Conservation (phyloP, 345 rosid genomes). For the Arabis hirsuta region DNA sequence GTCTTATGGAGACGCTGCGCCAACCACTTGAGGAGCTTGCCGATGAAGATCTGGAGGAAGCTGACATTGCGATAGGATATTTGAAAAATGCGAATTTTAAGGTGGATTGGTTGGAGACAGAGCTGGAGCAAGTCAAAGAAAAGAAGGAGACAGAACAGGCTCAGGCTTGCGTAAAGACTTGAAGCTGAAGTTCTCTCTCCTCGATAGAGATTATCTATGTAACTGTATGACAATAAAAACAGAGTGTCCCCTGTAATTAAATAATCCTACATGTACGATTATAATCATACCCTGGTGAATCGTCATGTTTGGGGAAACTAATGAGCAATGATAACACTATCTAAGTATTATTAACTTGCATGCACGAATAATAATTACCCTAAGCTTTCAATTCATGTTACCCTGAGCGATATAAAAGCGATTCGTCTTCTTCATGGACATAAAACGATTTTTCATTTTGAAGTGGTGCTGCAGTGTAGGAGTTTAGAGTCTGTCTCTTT, state of each 20-base stretch:
- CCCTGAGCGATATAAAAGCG: too few relatives aligned
- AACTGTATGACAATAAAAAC: not conserved
- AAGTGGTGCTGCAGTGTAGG: too few relatives aligned
- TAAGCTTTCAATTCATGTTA: too few relatives aligned
- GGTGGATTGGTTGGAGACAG: constrained; percentile 30
- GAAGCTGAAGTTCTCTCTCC: too few relatives aligned
- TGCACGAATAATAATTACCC: too few relatives aligned
- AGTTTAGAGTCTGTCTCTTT: too few relatives aligned
- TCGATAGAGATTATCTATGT: not conserved
- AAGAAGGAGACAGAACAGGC: constrained; percentile 18
- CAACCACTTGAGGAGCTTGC: constrained; percentile 1
- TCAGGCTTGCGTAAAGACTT: not conserved
- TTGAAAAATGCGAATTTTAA: constrained; percentile 3
- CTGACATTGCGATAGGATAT: not conserved
- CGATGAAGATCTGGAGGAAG: constrained; percentile 11
- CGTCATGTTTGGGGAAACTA: not conserved
- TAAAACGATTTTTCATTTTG: too few relatives aligned
- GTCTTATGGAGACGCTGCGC: constrained; percentile 12
- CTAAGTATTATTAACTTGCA: too few relatives aligned
- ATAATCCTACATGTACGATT: not conserved
- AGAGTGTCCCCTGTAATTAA: not conserved
- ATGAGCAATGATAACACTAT: not conserved
- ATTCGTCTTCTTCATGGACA: too few relatives aligned
- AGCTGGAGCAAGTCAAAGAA: constrained; percentile 1
- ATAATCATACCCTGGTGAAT: not conserved